Base-by-base conservation (phyloP, 345 rosid species). In the Aegle marmelos region DNA sequence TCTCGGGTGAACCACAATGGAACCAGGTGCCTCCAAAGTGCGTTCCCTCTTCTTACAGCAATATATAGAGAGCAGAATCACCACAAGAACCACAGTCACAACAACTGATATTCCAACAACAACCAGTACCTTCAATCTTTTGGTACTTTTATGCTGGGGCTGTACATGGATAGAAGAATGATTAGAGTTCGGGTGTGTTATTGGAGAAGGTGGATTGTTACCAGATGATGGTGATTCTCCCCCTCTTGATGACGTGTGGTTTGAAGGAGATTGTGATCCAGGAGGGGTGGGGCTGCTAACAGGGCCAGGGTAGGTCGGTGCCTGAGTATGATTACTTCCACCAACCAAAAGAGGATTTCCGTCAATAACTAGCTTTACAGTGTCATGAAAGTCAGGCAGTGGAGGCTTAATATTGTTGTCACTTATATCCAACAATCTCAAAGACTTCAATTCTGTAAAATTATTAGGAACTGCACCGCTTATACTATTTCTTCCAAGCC, bases 331-430 rank as follows among this genome's bases (percentile, higher is more conserved):
- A 57, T 82, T 83, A 57, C 2, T 22, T 30, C 11, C 34, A 37
- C 78, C 75, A 54, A 36, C 77, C 79, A 88, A 73, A 68, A 83
- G 78, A 70, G 89, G 85, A 73, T 88, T 88, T 72, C 89, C 88
- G 31, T 74, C 85, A 13, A 80, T 75, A 25, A 86, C 50, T 36
- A 88, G 77, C 80, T 82, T 88, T 30, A 86, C 82, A 70, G 77
- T 41, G 14, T 60, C 67, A 62, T 28, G 80, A 80, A 88, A 88
- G 70, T 80, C 68, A 27, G 91, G 91, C 68, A 88, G 41, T 7
- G 89, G 89, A 70, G 91, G 87, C 74, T 77, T 68, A 31, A 88
- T 56, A 77, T 86, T 78, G 83, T 88, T 88, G 37, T 80, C 64
- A 59, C 78, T 81, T 75, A 86, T 45, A 77, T 88, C 89, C 72